Evolutionary conservation across 352 stramenopile species (phyloP).

Genomic region (Phytophthora multivora): DNA sequence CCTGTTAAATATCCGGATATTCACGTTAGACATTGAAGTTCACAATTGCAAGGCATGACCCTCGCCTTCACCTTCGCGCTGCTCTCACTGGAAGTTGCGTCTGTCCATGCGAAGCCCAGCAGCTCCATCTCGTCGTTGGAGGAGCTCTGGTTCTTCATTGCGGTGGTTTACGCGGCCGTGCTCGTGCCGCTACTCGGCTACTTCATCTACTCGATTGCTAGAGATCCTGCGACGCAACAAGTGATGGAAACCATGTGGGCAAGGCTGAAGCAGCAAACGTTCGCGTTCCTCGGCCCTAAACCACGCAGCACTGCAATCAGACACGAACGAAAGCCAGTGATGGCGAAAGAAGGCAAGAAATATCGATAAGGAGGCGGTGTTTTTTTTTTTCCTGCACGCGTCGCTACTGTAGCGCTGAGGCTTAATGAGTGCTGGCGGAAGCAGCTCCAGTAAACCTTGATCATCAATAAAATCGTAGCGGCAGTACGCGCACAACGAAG

Average conservation of each 20-base stretch:
- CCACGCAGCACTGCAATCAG: conserved; percentile 21
- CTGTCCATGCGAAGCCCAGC: conserved; percentile 16
- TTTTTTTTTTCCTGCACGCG: no score
- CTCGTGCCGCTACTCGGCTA: conserved; percentile 23
- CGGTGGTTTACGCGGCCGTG: conserved; percentile 28
- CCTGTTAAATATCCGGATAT: conserved; percentile 1
- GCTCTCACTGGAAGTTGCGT: conserved; percentile 5
- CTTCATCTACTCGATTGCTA: conserved; percentile 22
- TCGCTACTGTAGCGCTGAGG: no score
- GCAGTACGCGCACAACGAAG: no score
- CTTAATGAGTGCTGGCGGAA: no score
- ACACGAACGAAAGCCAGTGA: conserved; percentile 10
- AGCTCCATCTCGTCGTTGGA: conserved; percentile 29
- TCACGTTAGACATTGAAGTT: conserved; percentile 18
- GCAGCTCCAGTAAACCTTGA: no score
- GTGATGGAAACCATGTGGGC: conserved; percentile 19
- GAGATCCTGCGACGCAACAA: conserved; percentile 21
- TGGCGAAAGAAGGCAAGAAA: conserved; percentile 20
- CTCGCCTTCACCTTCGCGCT: neutral
- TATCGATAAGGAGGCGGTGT: conserved; percentile 3
- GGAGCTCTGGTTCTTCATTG: conserved; percentile 28
- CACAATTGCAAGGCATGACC: conserved; percentile 3
- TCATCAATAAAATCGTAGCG: no score
- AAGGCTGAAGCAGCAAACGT: conserved; percentile 19
- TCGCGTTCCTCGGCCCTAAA: conserved; percentile 27